Evolutionary conservation across 805 yeast genomes (phyloP), one percentile per base, ranked within the genome.

Genomic region (Ogataea salicorniae): DNA sequence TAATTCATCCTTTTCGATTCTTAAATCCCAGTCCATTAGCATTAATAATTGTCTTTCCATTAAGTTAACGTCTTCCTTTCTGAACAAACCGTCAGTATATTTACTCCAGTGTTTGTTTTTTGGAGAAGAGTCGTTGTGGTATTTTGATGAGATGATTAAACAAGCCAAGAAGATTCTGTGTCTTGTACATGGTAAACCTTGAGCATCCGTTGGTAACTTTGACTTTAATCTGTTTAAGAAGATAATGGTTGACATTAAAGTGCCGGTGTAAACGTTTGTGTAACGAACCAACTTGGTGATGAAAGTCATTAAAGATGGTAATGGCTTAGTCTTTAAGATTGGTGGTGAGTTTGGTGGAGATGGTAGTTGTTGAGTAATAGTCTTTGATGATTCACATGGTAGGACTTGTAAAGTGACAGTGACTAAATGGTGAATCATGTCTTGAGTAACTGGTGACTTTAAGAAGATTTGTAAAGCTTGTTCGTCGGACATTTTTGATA

Each of bases 221-320:
- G 73, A 51, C 59, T 79, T 79, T 56, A 86, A 70, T 57, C 80
- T 73, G 57, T 81, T 79, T 62, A 86, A 71, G 63, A 83, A 84
- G 33, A 84, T 83, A 46, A 82, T 73, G 4, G 92, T 83, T 14
- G 88, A 74, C 77, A 86, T 76, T 55, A 86, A 70, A 16, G 91
- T 85, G 37, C 91, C 89, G 3, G 90, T 82, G 65, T 84, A 82
- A n/a, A 86, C 89, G 58, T 84, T 84, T 31, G 90, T 82, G 69
- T 83, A 78, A 61, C 86, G 75, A 36, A 86, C 88, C 60, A 86
- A 70, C 57, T 75, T 80, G 50, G 84, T 78, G 58, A 86, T 81
- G 67, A 86, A 86, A 0, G 87, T 79, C 83, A 80, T 82, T 53
- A 86, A 71, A 6, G 90, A 83, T 13, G 92, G 91, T 46, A 79